Evolutionary conservation across 495 filamentous ascomycete genomes (phyloP), one percentile per base, ranked within the genome.

Genomic region (Penicillium antarcticum): DNA sequence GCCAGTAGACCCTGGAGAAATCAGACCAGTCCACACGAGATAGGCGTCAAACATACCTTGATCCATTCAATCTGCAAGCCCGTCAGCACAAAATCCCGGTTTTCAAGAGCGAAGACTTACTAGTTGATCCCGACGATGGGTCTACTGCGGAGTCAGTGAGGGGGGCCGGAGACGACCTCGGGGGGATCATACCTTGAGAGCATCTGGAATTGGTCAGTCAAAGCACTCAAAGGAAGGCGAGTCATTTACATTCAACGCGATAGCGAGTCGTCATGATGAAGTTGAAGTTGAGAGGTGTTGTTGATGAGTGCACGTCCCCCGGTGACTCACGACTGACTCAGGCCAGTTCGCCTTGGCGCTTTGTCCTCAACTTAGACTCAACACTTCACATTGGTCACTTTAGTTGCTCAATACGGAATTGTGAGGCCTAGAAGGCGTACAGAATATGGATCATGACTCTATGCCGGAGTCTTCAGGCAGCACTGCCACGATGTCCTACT

Each of bases 111-210:
- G 33, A 29, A 16, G 10, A 45, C 62, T 50, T 76, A 90, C 88
- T 79, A 96, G 79, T 69, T 95, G 90, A 70, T 96, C 90, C 58
- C 89, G 78, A 26, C 89, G 80, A 75, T 95, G 90, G 42, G 88
- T 63, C 62, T 65, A 85, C 78, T 91, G 61, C 19, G 49, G 45
- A 37, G 57, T 64, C 48, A 64, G 51, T 51, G 53, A 59, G 43
- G 47, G 34, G 47, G 16, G 19, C 5, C 26, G 26, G 26, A 41
- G 17, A 21, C 7, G 33, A 36, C 16, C 18, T 36, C 12, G 14
- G 23, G 32, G 31, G 10, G 13, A 23, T 7, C 68, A 43, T 53
- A 83, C 81, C 75, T 85, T 95, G 67, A 94, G 83, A 35, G 90
- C 89, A 80, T 95, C 90, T 94, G 57, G 18, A 56, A 9, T 50